Conservation (phyloP, 345 rosid genomes). For the Toxicodendron radicans region DNA sequence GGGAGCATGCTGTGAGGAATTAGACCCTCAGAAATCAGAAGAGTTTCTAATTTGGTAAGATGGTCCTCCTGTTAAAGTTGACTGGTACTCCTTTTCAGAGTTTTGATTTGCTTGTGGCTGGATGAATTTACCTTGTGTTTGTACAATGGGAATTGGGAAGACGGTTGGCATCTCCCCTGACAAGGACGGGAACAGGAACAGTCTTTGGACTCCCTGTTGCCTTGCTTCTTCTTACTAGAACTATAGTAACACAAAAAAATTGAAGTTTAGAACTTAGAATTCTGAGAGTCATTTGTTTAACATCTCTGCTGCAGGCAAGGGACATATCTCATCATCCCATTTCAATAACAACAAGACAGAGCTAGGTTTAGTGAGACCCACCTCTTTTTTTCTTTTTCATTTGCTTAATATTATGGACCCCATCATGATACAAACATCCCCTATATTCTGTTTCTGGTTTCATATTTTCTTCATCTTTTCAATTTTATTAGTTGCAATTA, state of each 20-base stretch:
- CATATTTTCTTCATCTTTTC: slow-evolving; percentile 20
- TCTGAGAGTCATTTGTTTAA: slow-evolving; percentile 12
- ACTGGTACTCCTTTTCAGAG: neutral
- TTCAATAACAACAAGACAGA: slow-evolving; percentile 25
- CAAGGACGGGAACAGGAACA: no score
- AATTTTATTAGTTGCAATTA: slow-evolving; percentile 27
- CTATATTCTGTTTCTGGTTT: slow-evolving; percentile 21
- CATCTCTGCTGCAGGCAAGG: slow-evolving; percentile 11
- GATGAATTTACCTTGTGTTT: neutral
- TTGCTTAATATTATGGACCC: slow-evolving; percentile 23
- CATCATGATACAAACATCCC: slow-evolving; percentile 25
- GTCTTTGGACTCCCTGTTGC: no score
- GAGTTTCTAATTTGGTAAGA: neutral
- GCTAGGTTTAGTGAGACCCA: slow-evolving; percentile 31
- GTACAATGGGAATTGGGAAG: no score
- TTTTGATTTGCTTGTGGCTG: neutral
- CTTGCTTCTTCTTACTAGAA: neutral
- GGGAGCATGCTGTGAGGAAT: neutral
- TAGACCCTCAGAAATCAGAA: neutral
- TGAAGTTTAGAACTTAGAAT: neutral
- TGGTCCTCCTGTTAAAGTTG: neutral
- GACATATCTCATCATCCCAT: slow-evolving; percentile 29
- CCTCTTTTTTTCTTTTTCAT: slow-evolving; percentile 12
- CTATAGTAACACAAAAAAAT: neutral
- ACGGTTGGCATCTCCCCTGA: no score